Evolutionary conservation across 495 filamentous ascomycete genomes (phyloP), one percentile per base, ranked within the genome.

Genomic region (Saxophila tyrrhenica): DNA sequence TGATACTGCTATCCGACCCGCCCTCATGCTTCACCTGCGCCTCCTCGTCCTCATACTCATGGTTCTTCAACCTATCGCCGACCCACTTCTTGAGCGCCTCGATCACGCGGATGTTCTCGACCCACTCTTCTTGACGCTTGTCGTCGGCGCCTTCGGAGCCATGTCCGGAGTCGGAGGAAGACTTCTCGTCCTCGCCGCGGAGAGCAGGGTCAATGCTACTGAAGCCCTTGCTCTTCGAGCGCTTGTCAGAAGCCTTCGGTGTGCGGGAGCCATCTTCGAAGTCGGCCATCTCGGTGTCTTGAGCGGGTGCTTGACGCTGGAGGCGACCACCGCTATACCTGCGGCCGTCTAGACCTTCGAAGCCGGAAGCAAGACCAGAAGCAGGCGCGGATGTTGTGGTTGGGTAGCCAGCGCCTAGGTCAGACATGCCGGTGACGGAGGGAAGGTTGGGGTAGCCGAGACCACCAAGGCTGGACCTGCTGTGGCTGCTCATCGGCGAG

Each of bases 271-370:
- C 55, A 11, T 61, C 61, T 0, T 60, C 50, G 15, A 24, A 42
- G 25, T 64, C 58, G 3, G 20, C 45, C 61, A 60, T 63, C 45
- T 50, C 50, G 8, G 42, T 49, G 29, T 59, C 60, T 39, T 52
- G 45, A 20, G 21, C 42, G n/a, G 59, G 61, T 0, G 61, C 61
- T 48, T 57, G 57, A n/a, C 55, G 54, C 35, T 95, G 89, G 46
- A 97, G 75, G 62, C 87, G 81, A 43, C 89, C 87, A 50, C 89
- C 89, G 21, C 85, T 91, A 69, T 88, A 90, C 29, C 89, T 82
- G 39, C 89, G 87, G 47, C 87, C 85, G 54, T 85, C 82, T 2
- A 58, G 48, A 25, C 58, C 58, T 48, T 81, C 73, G 57, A 91
- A 88, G 64, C 89, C 94, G 47, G 76, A 84, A 24, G 86, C 88